Evolutionary conservation across 768 basidiomycete genomes (phyloP).

Genomic region (Trametes coccinea): DNA sequence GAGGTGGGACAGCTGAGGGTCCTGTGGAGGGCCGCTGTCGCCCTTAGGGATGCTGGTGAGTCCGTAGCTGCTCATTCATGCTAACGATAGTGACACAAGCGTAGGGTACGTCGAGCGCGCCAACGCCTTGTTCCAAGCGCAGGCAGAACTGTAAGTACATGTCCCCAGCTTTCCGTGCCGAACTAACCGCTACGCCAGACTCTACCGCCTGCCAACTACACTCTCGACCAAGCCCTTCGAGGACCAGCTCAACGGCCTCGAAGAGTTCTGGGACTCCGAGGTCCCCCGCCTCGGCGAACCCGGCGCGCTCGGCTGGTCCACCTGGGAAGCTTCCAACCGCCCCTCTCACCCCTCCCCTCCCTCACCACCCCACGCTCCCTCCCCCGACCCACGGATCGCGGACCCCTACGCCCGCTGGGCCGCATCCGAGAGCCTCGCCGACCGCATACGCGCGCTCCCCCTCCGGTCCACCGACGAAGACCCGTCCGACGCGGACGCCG

Average conservation of each 20-base stretch:
- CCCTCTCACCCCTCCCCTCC: conserved; percentile 31
- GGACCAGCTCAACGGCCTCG: conserved; percentile 56
- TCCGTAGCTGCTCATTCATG: conserved; percentile 13
- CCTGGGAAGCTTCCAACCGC: conserved; percentile 53
- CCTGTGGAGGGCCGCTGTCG: conserved; percentile 70
- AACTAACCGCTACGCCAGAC: conserved; percentile 39
- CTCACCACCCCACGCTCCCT: conserved; percentile 17
- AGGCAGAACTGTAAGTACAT: conserved; percentile 73
- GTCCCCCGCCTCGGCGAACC: conserved; percentile 71
- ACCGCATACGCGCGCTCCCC: conserved; percentile 48
- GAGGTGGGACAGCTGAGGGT: conserved; percentile 52
- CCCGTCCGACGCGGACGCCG: conserved; percentile 40
- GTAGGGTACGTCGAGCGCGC: conserved; percentile 74
- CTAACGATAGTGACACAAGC: neutral
- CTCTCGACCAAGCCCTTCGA: conserved; percentile 46
- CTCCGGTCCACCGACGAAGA: conserved; percentile 50
- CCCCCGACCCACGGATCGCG: conserved; percentile 25
- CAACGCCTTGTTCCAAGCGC: conserved; percentile 78
- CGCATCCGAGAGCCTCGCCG: conserved; percentile 51
- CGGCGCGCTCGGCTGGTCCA: conserved; percentile 65
- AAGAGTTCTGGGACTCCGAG: conserved; percentile 87
- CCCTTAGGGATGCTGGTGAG: conserved; percentile 67
- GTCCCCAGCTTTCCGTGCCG: neutral
- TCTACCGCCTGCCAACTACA: conserved; percentile 55
- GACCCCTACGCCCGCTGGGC: conserved; percentile 77